Evolutionary conservation across 768 basidiomycete genomes (phyloP).

Genomic region (Omphalotus guepiniiformis): DNA sequence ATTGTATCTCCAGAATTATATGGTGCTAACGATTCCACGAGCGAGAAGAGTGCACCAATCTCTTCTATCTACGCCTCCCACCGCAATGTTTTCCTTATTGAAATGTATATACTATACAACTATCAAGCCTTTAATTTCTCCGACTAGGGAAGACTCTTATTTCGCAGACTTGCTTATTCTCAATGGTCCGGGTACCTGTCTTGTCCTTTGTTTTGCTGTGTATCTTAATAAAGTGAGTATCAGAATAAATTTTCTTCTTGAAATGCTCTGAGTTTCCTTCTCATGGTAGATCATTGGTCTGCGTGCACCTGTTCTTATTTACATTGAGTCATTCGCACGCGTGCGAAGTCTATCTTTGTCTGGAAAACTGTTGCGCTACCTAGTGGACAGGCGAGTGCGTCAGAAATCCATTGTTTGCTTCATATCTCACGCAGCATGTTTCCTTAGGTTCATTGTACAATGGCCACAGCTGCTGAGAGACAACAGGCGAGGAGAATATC

Average conservation of each 20-base stretch:
- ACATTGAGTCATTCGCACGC: conserved; percentile 93
- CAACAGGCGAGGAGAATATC: conserved; percentile 43
- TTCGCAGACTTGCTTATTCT: conserved; percentile 78
- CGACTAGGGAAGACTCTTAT: not conserved
- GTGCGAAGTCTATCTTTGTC: conserved; percentile 78
- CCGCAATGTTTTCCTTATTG: conserved; percentile 58
- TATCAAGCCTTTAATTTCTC: conserved; percentile 43
- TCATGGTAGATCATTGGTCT: conserved; percentile 59
- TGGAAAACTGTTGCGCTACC: conserved; percentile 72
- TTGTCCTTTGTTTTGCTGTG: conserved; percentile 67
- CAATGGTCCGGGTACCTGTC: conserved; percentile 95
- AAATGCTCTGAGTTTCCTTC: not conserved
- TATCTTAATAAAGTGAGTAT: conserved; percentile 70
- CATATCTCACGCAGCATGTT: not conserved
- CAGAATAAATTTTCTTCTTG: too few relatives aligned
- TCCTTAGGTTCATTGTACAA: conserved; percentile 80
- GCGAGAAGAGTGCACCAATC: conserved; percentile 86
- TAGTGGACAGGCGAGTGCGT: conserved; percentile 73
- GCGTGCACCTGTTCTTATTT: conserved; percentile 68
- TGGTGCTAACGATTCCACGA: conserved; percentile 70
- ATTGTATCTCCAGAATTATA: conserved; percentile 27
- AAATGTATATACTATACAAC: conserved; percentile 60
- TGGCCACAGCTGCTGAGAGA: conserved; percentile 64
- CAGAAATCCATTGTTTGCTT: not conserved
- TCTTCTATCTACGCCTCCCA: conserved; percentile 61